These are phyloP conservation scores for Penicillium nordicum DNA, from an alignment of 2,329 filamentous ascomycete species.

Conservation along the genomic window DNA sequence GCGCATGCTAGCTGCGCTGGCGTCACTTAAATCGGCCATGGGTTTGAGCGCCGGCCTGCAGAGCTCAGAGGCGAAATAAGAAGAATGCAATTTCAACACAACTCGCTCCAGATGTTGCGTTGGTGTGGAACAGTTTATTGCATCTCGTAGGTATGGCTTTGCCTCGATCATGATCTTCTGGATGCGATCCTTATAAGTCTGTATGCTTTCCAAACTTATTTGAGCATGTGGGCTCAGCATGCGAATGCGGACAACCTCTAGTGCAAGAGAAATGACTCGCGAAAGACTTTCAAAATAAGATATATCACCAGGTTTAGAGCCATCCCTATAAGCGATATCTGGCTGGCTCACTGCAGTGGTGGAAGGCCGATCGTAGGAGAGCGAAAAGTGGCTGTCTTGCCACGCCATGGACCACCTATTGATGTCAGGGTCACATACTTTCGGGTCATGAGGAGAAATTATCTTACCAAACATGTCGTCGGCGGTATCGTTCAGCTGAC, in stretches of 20 bases:
- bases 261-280: constrained; percentile 50
- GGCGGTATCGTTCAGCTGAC: constrained; percentile 46
- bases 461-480: constrained; percentile 45
- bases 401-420: constrained; percentile 60
- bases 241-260: constrained; percentile 59
- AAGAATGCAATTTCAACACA: constrained; percentile 59
- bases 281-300: constrained; percentile 59
- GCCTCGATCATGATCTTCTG: constrained; percentile 57
- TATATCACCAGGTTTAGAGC: constrained; percentile 48
- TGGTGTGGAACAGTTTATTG: constrained; percentile 37
- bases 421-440: neutral
- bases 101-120: constrained; percentile 59
- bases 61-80: constrained; percentile 61
- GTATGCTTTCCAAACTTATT: constrained; percentile 54
- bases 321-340: constrained; percentile 49
- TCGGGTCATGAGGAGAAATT: neutral
- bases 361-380: constrained; percentile 60
- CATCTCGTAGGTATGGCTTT: constrained; percentile 56
- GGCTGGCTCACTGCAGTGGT: constrained; percentile 54
- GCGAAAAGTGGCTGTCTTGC: constrained; percentile 62
- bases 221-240: constrained; percentile 53
- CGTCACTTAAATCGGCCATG: constrained; percentile 43
- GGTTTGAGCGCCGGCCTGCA: constrained; percentile 60
- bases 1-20: constrained; percentile 42
- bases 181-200: constrained; percentile 56